Base-by-base conservation (phyloP, 2,329 filamentous ascomycete genomes). In the Colletotrichum zoysiae region DNA sequence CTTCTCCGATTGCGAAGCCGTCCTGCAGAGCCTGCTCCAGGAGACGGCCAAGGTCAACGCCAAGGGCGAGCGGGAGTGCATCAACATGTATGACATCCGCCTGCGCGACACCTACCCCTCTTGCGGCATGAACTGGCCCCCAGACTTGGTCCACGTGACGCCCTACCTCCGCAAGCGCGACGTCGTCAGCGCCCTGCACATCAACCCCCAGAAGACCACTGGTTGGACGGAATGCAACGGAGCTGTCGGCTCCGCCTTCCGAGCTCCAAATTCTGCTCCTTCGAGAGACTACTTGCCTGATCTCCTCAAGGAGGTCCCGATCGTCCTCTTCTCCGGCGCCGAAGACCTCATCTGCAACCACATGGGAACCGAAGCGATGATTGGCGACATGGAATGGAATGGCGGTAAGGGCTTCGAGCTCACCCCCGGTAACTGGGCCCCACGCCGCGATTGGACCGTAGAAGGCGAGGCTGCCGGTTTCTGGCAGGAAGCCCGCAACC, bases 61-160 rank as follows among this genome's bases (percentile, higher is more conserved):
- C 46, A 84, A 84, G 18, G 84, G 86, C 26, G 81, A 87, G 67
- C 85, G 86, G 61, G 80, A 88, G 53, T 99, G 97, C 81, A 81
- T 91, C 80, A 99, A 99, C 84, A 98, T 98, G 94, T 99, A 99
- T 81, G 96, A 99, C 80, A 88, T 98, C 65, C 93, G 95, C 58
- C 87, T 98, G 58, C 91, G 86, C 74, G 96, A 99, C 81, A 84
- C 84, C 8, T 94, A 89, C 81, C 92, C 93, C 5, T 92, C 91
- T 74, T 99, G 96, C 81, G 96, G 96, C 76, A 97, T 97, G 95
- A 95, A 95, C 84, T 99, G 97, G 97, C 96, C 96, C 42, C 93
- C 95, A 74, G 96, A 99, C 82, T 86, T 99, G 78, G 82, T 82
- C 58, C 79, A 88, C 61, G 89, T 99, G 30, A 93, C 90, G 7